These are phyloP conservation scores for Candida schatavii DNA, from an alignment of 805 yeast species.

Conservation along the genomic window DNA sequence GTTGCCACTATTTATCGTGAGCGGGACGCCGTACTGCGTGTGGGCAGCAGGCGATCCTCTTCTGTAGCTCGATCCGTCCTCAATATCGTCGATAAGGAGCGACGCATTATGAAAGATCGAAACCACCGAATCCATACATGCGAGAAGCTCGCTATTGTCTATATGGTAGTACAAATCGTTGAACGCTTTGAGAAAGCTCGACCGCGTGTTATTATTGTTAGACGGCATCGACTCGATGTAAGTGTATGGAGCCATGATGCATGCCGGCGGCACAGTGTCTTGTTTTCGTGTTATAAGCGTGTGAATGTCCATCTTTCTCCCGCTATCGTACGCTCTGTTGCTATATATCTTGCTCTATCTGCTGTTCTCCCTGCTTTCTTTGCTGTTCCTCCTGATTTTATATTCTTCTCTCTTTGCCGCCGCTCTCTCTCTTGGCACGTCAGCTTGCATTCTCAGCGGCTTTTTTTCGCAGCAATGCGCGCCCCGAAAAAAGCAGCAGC, in stretches of 20 bases:
- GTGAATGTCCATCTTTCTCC: background rate
- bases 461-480: no score
- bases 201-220: slow-evolving; percentile 29
- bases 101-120: slow-evolving; percentile 35
- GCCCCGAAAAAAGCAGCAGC: no score
- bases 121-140: slow-evolving; percentile 26
- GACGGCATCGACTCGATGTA: slow-evolving; percentile 33
- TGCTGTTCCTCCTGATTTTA: no score
- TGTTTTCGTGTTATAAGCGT: slow-evolving; percentile 7
- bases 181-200: slow-evolving; percentile 30
- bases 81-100: slow-evolving; percentile 75
- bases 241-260: slow-evolving; percentile 26
- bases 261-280: slow-evolving; percentile 8
- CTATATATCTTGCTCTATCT: no score
- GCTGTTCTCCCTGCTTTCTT: no score
- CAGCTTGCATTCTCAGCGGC: no score
- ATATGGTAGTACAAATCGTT: slow-evolving; percentile 32
- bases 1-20: slow-evolving; percentile 80
- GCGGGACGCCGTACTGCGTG: slow-evolving; percentile 69
- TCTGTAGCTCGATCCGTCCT: slow-evolving; percentile 68
- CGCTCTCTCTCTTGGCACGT: no score
- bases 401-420: no score
- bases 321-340: no score
- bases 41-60: slow-evolving; percentile 83
- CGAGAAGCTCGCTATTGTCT: slow-evolving; percentile 18